Conservation (phyloP, 176 grass and related monocot genomes). For the Neostapfia colusana region DNA sequence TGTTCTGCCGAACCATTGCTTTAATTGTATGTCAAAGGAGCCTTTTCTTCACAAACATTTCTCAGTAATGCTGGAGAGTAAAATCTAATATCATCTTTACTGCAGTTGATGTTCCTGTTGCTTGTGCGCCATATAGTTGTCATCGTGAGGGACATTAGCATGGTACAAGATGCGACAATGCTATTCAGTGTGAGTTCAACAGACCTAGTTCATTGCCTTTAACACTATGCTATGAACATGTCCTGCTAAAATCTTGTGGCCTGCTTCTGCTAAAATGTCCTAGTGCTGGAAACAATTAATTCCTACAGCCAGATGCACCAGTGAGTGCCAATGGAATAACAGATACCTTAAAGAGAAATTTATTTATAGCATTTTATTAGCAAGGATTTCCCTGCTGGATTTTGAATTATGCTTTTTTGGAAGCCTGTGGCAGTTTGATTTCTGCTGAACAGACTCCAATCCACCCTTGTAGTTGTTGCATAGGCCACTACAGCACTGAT, state of each 20-base stretch:
- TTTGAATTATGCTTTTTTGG: neutral
- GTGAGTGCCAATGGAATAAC: neutral
- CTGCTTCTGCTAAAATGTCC: neutral
- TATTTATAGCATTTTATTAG: conserved; percentile 7
- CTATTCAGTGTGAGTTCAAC: conserved; percentile 77
- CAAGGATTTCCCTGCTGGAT: neutral
- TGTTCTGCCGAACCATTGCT: conserved; percentile 76
- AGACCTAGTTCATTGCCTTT: neutral
- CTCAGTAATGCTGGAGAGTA: neutral
- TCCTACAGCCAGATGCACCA: neutral
- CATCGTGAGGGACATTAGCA: conserved; percentile 70
- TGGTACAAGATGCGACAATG: conserved; percentile 74
- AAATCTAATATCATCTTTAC: conserved; percentile 10
- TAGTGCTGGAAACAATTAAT: conserved; percentile 15
- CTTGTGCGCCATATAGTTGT: conserved; percentile 78
- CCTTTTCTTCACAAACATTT: neutral
- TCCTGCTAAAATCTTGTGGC: conserved; percentile 5
- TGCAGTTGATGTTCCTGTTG: conserved; percentile 84
- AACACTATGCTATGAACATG: neutral
- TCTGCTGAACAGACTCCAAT: neutral
- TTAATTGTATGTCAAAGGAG: conserved; percentile 57
- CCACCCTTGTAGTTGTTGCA: neutral
- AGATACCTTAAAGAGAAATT: conserved; percentile 19
- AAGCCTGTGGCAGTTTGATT: neutral
- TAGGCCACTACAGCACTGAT: neutral